These are phyloP conservation scores for Leptographium radiaticola DNA, from an alignment of 2,329 filamentous ascomycete species.

Conservation along the genomic window DNA sequence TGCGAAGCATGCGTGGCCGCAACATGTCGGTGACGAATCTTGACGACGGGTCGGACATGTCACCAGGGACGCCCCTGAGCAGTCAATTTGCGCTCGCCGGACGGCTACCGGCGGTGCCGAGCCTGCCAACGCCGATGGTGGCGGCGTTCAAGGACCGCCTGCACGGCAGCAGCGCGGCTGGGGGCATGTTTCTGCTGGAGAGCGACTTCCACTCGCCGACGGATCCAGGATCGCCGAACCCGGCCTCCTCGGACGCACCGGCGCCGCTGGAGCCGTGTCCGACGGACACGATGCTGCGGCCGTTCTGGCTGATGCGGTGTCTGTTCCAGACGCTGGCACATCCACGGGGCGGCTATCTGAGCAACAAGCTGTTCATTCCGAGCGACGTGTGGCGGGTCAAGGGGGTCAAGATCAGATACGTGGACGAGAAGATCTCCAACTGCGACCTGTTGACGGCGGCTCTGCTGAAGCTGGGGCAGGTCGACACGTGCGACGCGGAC, in stretches of 20 bases:
- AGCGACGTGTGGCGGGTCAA: constrained; percentile 89
- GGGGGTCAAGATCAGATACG: constrained; percentile 77
- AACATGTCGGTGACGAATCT: constrained; percentile 55
- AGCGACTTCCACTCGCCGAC: constrained; percentile 61
- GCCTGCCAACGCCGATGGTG: constrained; percentile 54
- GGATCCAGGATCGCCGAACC: constrained; percentile 49
- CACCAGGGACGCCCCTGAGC: constrained; percentile 62
- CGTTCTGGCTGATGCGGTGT: constrained; percentile 95
- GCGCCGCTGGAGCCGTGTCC: constrained; percentile 83
- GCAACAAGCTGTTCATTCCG: constrained; percentile 82
- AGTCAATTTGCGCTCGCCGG: constrained; percentile 45
- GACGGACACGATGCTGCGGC: constrained; percentile 74
- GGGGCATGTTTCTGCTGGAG: constrained; percentile 72
- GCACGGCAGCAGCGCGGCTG: constrained; percentile 41
- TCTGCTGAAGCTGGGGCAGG: constrained; percentile 65
- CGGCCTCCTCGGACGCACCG: constrained; percentile 50
- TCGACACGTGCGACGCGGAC: constrained; percentile 84
- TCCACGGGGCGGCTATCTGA: constrained; percentile 82
- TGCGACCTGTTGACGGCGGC: constrained; percentile 87
- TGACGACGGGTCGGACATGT: constrained; percentile 51
- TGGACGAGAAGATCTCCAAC: constrained; percentile 88
- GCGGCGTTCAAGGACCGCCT: constrained; percentile 47
- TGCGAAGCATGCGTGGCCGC: constrained; percentile 59
- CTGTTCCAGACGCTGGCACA: constrained; percentile 88
- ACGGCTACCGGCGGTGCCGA: constrained; percentile 42